These are phyloP conservation scores for Allium sativum DNA, from an alignment of 106 monocot species.

Conservation along the genomic window DNA sequence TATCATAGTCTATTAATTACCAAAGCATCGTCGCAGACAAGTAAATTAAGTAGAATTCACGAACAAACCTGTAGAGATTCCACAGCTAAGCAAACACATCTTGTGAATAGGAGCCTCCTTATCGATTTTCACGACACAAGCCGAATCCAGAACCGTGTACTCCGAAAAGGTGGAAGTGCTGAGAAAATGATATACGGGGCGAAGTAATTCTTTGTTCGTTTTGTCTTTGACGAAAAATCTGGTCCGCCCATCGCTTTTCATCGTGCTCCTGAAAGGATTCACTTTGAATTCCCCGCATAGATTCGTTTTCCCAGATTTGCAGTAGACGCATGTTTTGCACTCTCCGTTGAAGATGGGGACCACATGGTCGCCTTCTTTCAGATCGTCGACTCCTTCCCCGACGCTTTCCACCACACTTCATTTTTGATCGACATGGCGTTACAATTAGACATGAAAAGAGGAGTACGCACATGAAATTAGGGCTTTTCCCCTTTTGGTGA, in stretches of 20 bases:
- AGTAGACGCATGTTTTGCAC: constrained; percentile 42
- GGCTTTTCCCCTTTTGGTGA: not conserved
- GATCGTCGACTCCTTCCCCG: constrained; percentile 58
- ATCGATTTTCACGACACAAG: constrained; percentile 58
- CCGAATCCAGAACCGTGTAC: constrained; percentile 87
- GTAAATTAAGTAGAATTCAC: not conserved
- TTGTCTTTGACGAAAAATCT: constrained; percentile 27
- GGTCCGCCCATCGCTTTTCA: constrained; percentile 36
- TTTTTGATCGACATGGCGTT: not conserved
- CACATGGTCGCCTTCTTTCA: constrained; percentile 54
- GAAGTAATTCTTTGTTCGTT: constrained; percentile 1
- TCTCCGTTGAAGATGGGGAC: constrained; percentile 78
- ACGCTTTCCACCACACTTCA: constrained; percentile 80
- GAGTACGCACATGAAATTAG: too few species aligned
- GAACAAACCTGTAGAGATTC: constrained; percentile 64
- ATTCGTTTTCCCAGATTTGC: constrained; percentile 44
- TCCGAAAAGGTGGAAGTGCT: constrained; percentile 89
- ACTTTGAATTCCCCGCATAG: constrained; percentile 37
- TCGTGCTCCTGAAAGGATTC: constrained; percentile 30
- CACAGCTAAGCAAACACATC: constrained; percentile 83
- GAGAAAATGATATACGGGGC: constrained; percentile 71
- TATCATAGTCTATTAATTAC: too few species aligned
- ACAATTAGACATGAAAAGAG: too few species aligned
- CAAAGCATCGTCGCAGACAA: too few species aligned
- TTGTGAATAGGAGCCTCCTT: constrained; percentile 34